Percentiles rank a stretch among this genome's conserved stretches.
Conservation (phyloP, 2,329 filamentous ascomycete species). For the Trichoderma semiorbis region DNA sequence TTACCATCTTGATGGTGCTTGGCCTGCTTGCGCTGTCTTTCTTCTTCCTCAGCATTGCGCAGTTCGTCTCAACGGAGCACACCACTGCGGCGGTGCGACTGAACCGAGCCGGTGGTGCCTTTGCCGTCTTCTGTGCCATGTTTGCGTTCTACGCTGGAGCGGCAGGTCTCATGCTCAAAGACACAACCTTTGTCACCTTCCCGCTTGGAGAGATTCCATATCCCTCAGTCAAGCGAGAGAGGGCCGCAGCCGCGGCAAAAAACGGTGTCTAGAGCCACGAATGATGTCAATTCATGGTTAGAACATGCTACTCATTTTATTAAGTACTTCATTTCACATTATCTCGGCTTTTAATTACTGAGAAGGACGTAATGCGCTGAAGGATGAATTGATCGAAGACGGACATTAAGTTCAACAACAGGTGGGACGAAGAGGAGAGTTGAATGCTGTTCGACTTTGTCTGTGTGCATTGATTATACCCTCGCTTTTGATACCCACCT, state of each 20-base stretch:
- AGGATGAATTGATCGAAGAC: neutral
- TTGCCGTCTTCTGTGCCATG: conserved; percentile 36
- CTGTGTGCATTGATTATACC: neutral
- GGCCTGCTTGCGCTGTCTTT: conserved; percentile 57
- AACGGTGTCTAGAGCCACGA: neutral
- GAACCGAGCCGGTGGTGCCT: conserved; percentile 42
- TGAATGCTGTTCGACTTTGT: neutral
- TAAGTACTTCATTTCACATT: neutral
- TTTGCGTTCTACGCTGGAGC: conserved; percentile 39
- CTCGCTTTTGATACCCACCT: conserved; percentile 11
- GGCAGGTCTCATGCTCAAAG: conserved; percentile 39
- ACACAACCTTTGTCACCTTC: conserved; percentile 41
- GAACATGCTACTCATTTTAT: neutral
- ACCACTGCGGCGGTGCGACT: conserved; percentile 37
- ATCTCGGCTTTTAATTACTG: neutral
- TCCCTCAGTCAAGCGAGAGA: neutral
- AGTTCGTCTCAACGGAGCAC: conserved; percentile 45
- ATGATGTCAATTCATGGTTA: neutral
- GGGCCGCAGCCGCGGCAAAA: neutral
- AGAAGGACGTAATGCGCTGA: neutral
- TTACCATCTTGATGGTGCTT: conserved; percentile 56
- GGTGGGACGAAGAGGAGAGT: neutral
- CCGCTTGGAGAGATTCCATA: conserved; percentile 37
- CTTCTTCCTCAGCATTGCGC: conserved; percentile 55
- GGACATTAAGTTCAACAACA: neutral